phyloP scores from a whole-genome alignment of 768 basidiomycete genomes.

The Termitomyces eurrhizus region DNA sequence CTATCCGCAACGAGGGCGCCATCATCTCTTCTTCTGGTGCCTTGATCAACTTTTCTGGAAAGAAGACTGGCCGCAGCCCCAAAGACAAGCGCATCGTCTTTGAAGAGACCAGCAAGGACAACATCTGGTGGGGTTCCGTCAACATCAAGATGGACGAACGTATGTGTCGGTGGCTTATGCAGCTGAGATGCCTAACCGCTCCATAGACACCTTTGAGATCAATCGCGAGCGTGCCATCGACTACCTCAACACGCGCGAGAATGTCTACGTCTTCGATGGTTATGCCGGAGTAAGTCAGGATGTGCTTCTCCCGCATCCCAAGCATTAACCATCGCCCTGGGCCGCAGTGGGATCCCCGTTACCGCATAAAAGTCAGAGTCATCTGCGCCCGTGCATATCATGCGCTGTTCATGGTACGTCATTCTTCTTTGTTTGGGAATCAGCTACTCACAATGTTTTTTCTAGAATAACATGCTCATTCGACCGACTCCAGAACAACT shows the following conservation, averaged over 20 bases:
- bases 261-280: conserved; percentile 97
- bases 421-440: conserved; percentile 10
- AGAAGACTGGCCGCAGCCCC: conserved; percentile 96
- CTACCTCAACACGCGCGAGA: conserved; percentile 96
- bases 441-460: conserved; percentile 10
- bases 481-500: conserved; percentile 95
- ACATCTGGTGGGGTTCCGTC: conserved; percentile 99
- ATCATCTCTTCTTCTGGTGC: conserved; percentile 96
- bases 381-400: conserved; percentile 99
- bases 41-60: conserved; percentile 99
- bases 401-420: conserved; percentile 92
- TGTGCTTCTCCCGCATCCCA: conserved; percentile 6
- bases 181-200: background rate
- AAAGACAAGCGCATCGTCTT: conserved; percentile 99
- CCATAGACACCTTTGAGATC: conserved; percentile 94
- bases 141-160: conserved; percentile 99
- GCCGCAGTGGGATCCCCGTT: conserved; percentile 91
- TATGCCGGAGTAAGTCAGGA: conserved; percentile 69
- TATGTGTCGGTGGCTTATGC: conserved; percentile 32
- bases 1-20: conserved; percentile 97
- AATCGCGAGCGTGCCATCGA: conserved; percentile 99
- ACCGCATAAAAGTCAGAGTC: conserved; percentile 99
- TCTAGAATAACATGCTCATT: conserved; percentile 98
- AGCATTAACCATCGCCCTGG: conserved; percentile 7
- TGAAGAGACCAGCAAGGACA: conserved; percentile 93